Evolutionary conservation across 768 basidiomycete species (phyloP).

Genomic region (Multifurca ochricompacta): DNA sequence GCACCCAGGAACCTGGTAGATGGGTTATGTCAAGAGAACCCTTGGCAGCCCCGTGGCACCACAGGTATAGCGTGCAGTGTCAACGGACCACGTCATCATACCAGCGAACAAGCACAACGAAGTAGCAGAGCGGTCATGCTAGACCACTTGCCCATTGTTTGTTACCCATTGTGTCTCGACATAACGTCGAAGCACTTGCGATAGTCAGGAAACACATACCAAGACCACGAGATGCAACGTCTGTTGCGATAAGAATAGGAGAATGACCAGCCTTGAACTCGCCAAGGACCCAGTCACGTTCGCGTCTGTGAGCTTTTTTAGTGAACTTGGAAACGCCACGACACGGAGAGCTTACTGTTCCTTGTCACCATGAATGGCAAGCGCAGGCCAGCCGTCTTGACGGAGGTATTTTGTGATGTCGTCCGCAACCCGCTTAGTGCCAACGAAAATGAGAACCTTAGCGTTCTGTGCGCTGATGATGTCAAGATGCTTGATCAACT

Average conservation of each 20-base stretch:
- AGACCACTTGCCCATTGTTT: slow-evolving; percentile 23
- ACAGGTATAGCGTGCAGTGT: slow-evolving; percentile 5
- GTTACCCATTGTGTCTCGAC: slow-evolving; percentile 29
- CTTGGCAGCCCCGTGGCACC: slow-evolving; percentile 18
- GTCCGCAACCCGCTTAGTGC: slow-evolving; percentile 95
- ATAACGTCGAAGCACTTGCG: slow-evolving; percentile 39
- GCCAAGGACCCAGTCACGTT: slow-evolving; percentile 97
- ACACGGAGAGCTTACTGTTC: slow-evolving; percentile 63
- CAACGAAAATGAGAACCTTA: slow-evolving; percentile 98
- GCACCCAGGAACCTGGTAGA: slow-evolving; percentile 32
- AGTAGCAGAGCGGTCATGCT: slow-evolving; percentile 7
- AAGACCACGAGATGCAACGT: slow-evolving; percentile 98
- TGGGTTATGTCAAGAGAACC: slow-evolving; percentile 22
- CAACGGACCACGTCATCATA: slow-evolving; percentile 20
- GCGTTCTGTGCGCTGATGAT: slow-evolving; percentile 95
- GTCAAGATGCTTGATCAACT: slow-evolving; percentile 94
- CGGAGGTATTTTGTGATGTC: slow-evolving; percentile 97
- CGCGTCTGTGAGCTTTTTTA: slow-evolving; percentile 47
- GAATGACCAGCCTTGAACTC: slow-evolving; percentile 98
- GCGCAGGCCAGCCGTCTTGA: slow-evolving; percentile 98
- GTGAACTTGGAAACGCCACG: not conserved
- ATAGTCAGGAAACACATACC: slow-evolving; percentile 67
- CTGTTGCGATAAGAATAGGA: slow-evolving; percentile 97
- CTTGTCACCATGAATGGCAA: slow-evolving; percentile 99
- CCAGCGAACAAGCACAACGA: slow-evolving; percentile 20